Evolutionary conservation across 768 basidiomycete species (phyloP), one percentile per base, ranked within the genome.

Genomic region (Mycena galopus): DNA sequence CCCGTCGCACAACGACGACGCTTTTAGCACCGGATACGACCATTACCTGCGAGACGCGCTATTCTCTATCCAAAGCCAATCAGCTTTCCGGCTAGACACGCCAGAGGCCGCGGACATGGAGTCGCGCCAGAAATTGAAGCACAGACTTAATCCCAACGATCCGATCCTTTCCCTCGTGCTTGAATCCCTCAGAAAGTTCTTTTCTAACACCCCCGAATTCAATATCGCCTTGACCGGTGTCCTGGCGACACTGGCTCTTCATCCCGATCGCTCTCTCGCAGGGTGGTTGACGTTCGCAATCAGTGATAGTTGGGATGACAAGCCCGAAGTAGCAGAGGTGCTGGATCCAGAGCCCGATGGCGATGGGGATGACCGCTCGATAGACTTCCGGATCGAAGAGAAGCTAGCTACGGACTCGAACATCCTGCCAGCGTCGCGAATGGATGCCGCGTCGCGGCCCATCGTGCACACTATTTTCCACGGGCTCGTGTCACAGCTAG

Each of bases 171-270:
- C 90, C 3, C 82, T 88, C 29, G 78, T 97, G 59, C 87, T 98
- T 55, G 91, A 93, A 63, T 88, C 88, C 33, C 80, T 97, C 37
- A 84, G 93, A 62, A 86, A 85, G 69, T 97, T 98, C 86, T 95
- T 98, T 81, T 89, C 89, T 17, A 96, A 97, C 74, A 86, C 93
- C 0, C 91, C 96, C 16, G 94, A 96, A 74, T 90, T 88, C 80
- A 99, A 99, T 79, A 90, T 99, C 64, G 93, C 93, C 0, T 81
- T 99, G 73, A 98, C 95, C 4, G 94, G 94, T 25, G 89, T 92
- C 5, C 82, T 98, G 37, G 91, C 94, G 4, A 89, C 91, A 14
- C 83, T 99, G 21, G 95, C 95, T 0, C 84, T 92, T n/a, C 94
- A 96, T 78, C 95, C 97, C 4, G 87, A 94, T 78, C 89, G 96